Percentiles rank a stretch among this genome's conserved stretches.
phyloP scores from a whole-genome alignment of 2,329 filamentous ascomycete species.

The Microcera coccophila region DNA sequence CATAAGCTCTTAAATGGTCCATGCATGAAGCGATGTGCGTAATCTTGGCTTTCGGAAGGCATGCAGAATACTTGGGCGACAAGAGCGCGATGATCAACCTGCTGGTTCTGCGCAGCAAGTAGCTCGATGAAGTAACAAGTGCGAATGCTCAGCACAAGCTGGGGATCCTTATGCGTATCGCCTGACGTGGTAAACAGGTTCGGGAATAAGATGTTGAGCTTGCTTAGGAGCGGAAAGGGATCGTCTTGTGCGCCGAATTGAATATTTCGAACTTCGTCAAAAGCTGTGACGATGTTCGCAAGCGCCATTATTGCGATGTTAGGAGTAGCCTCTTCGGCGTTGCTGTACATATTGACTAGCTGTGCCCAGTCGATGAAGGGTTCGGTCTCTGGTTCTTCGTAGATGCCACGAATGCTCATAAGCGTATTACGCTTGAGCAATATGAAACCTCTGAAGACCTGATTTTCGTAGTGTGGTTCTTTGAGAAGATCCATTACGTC shows the following conservation, averaged over 20 bases:
- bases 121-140: constrained; percentile 33
- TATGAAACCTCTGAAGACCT: constrained; percentile 21
- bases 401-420: constrained; percentile 23
- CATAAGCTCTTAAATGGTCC: constrained; percentile 28
- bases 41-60: constrained; percentile 3
- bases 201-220: constrained; percentile 31
- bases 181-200: constrained; percentile 23
- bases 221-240: constrained; percentile 27
- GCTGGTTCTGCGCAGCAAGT: constrained; percentile 12
- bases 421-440: constrained; percentile 27
- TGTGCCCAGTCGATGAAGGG: constrained; percentile 29
- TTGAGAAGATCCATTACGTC: constrained; percentile 27
- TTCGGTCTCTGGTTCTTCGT: constrained; percentile 13
- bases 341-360: constrained; percentile 2
- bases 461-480: constrained; percentile 12
- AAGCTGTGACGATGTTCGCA: constrained; percentile 36
- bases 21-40: constrained; percentile 12
- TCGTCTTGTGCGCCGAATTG: constrained; percentile 8
- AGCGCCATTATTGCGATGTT: constrained; percentile 22
- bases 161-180: constrained; percentile 10
- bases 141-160: constrained; percentile 36
- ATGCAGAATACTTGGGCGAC: constrained; percentile 33
- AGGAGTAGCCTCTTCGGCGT: not conserved
- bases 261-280: constrained; percentile 26
- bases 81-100: constrained; percentile 13